Evolutionary conservation across 2,329 filamentous ascomycete genomes (phyloP), one percentile per base, ranked within the genome.

Genomic region (Penicillium corylophilum): DNA sequence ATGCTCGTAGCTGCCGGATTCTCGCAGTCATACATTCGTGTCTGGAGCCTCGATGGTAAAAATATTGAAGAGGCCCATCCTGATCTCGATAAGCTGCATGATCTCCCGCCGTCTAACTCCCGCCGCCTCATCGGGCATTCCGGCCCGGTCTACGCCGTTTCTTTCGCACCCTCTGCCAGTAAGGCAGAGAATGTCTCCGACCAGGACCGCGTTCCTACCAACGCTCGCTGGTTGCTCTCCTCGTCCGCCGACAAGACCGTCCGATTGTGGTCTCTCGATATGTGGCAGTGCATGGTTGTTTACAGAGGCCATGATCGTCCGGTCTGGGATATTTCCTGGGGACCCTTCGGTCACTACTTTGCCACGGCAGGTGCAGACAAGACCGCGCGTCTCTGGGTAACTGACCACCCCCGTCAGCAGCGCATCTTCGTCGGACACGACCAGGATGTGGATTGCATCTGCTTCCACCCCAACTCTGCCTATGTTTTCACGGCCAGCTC

Each of bases 261-360:
- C 57, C 88, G 94, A 2, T 81, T 99, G 2, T 99, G 94, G 94
- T 95, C 89, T 12, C 77, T 97, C 2, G 91, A 96, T 61, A 84
- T 89, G 15, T 97, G 90, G 87, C 83, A 88, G n/a, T 95, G 90
- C 62, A 80, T 97, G 45, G 94, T 95, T 46, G 85, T 95, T 12
- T 99, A 96, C 78, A 95, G 93, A 66, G 91, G 90, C 2, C 94
- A 97, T 65, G 88, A 92, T 59, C 89, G 89, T 2, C 92, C 94
- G 0, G 86, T 96, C 5, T 94, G 90, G 82, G 88, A 93, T 60
- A 81, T 96, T 5, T 82, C 85, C 12, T 99, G 93, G 89, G 88
- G 90, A 4, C 94, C 94, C 0, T 92, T 91, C 50, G 94, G 94
- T 0, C 92, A 97, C 72, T 99, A 99, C 75, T 99, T 99, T 67